These are phyloP conservation scores for Cladosporium sp. DNA, from an alignment of 2,329 filamentous ascomycete species.

Conservation along the genomic window DNA sequence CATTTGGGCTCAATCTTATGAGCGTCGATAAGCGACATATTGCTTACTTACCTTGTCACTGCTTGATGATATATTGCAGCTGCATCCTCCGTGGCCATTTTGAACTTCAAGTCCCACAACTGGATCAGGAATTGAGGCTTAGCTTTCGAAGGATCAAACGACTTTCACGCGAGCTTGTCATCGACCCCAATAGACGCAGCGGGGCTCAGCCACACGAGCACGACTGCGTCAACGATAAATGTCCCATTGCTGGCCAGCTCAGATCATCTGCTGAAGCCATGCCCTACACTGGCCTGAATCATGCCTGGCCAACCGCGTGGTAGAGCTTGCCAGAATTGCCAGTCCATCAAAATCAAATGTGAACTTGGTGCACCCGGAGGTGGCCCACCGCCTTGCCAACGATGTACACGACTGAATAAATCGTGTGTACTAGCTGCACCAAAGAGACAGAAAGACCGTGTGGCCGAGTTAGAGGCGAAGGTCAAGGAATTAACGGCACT, in stretches of 20 bases:
- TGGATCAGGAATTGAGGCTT: not conserved
- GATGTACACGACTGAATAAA: conserved; percentile 26
- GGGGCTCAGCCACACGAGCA: not conserved
- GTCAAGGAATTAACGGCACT: conserved; percentile 26
- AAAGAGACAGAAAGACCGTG: conserved; percentile 22
- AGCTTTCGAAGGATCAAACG: conserved; percentile 4
- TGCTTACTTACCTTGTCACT: too few species aligned
- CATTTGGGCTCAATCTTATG: too few species aligned
- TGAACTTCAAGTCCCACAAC: not conserved
- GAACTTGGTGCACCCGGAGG: conserved; percentile 19
- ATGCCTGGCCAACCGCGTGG: conserved; percentile 15
- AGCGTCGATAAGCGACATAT: too few species aligned
- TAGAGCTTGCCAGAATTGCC: conserved; percentile 24
- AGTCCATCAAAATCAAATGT: conserved; percentile 28
- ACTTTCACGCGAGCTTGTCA: not conserved
- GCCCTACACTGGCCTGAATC: not conserved
- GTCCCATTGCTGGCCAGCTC: not conserved
- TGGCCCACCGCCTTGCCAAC: conserved; percentile 23
- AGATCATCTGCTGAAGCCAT: not conserved
- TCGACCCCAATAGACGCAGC: not conserved
- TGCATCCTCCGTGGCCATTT: too few species aligned
- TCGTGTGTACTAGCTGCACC: conserved; percentile 24
- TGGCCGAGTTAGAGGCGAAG: conserved; percentile 28
- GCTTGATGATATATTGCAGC: too few species aligned
- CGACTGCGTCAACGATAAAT: not conserved